phyloP scores from a whole-genome alignment of 2,329 filamentous ascomycete genomes.

The Lasiodiplodia sp. region DNA sequence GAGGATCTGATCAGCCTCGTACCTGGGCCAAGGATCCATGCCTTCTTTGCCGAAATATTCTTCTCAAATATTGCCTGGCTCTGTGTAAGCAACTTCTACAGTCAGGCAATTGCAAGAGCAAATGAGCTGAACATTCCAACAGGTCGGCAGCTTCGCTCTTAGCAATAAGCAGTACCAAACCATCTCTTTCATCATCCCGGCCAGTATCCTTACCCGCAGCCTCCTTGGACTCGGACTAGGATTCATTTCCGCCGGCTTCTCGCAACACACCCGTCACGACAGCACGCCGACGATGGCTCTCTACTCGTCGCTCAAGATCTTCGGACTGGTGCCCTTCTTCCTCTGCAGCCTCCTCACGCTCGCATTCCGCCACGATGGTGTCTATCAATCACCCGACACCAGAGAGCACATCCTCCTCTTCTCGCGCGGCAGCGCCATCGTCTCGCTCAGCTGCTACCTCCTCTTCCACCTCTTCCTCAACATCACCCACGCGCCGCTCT shows the following conservation, averaged over 20 bases:
- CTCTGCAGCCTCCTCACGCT: conserved; percentile 4
- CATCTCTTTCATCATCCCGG: background rate
- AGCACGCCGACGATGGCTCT: background rate
- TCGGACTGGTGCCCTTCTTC: background rate
- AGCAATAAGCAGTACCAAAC: background rate
- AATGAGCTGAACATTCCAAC: background rate
- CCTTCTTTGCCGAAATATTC: background rate
- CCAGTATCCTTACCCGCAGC: background rate
- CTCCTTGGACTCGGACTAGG: background rate
- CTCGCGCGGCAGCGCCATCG: conserved; percentile 7
- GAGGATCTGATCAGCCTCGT: background rate
- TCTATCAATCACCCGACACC: background rate
- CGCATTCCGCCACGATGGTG: background rate
- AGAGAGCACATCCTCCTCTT: background rate
- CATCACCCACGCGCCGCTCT: background rate
- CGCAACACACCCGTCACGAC: background rate
- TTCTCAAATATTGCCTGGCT: conserved; percentile 10
- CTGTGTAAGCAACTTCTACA: background rate
- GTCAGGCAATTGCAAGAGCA: background rate
- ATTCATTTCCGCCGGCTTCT: background rate
- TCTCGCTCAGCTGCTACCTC: background rate
- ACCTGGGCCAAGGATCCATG: background rate
- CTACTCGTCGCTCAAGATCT: background rate
- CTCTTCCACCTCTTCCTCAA: background rate
- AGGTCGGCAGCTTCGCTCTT: background rate